A percentile compares a stretch with the other conserved stretches of the same genome.
These are phyloP conservation scores for Tolypocladium cylindrosporum DNA, from an alignment of 2,329 filamentous ascomycete species.

Conservation along the genomic window DNA sequence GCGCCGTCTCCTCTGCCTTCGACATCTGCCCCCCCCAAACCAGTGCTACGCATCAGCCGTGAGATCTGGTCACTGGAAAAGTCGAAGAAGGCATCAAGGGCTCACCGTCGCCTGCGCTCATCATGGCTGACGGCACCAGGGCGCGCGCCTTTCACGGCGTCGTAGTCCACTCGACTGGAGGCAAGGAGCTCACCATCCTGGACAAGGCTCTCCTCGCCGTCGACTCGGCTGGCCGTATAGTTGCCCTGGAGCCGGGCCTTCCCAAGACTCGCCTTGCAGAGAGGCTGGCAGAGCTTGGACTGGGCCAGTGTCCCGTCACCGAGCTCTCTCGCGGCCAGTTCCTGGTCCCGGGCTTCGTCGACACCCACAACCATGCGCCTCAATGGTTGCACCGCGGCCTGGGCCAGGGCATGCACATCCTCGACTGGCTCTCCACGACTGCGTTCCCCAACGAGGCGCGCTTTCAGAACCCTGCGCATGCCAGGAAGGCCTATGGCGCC, in stretches of 20 bases:
- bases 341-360: constrained; percentile 50
- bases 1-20: background rate
- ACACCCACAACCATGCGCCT: constrained; percentile 61
- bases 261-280: constrained; percentile 6
- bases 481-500: constrained; percentile 36
- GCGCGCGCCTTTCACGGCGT: constrained; percentile 26
- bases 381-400: constrained; percentile 40
- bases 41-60: background rate
- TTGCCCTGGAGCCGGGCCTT: constrained; percentile 10
- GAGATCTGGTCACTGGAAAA: background rate
- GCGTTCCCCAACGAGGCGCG: constrained; percentile 56
- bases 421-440: constrained; percentile 54
- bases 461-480: constrained; percentile 45
- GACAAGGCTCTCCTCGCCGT: constrained; percentile 25
- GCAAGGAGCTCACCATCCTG: constrained; percentile 24
- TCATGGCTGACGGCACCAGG: background rate
- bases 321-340: constrained; percentile 34
- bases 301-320: constrained; percentile 1
- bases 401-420: constrained; percentile 40
- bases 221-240: constrained; percentile 13
- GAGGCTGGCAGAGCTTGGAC: constrained; percentile 5
- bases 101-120: background rate
- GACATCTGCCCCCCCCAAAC: background rate
- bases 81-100: too few species aligned
- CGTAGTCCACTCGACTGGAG: constrained; percentile 27